Percentiles rank a stretch among this genome's conserved stretches.
phyloP scores from a whole-genome alignment of 1,284 basidiomycete genomes.

The Moniliophthora roreri region DNA sequence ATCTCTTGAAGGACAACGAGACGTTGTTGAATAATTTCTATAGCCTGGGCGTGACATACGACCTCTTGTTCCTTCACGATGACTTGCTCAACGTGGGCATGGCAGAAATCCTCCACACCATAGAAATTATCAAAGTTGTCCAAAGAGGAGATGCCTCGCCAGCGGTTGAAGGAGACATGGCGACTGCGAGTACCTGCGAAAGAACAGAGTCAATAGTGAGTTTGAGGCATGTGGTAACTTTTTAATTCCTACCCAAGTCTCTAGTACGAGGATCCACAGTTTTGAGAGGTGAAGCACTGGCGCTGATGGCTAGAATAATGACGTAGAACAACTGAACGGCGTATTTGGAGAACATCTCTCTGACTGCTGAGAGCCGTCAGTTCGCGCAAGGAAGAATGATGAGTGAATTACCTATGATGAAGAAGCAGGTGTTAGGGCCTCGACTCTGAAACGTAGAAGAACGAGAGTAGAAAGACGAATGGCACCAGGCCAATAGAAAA shows the following conservation, averaged over 20 bases:
- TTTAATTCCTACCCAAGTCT: slow-evolving; percentile 1
- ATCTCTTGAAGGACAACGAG: slow-evolving; percentile 41
- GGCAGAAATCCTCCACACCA: slow-evolving; percentile 9
- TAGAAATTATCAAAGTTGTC: slow-evolving; percentile 18
- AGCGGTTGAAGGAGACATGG: slow-evolving; percentile 12
- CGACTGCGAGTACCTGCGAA: slow-evolving; percentile 1
- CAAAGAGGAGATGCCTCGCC: slow-evolving; percentile 12
- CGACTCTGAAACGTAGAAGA: no score
- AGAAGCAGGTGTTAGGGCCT: background rate
- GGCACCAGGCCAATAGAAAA: no score
- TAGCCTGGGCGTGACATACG: slow-evolving; percentile 35
- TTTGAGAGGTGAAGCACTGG: slow-evolving; percentile 2
- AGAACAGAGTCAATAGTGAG: background rate
- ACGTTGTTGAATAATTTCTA: slow-evolving; percentile 40
- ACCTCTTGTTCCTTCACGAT: slow-evolving; percentile 23
- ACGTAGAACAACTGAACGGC: slow-evolving; percentile 7
- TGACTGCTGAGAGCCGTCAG: background rate
- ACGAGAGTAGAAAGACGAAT: background rate
- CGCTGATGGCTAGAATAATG: slow-evolving; percentile 6
- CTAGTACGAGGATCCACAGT: background rate
- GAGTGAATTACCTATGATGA: background rate
- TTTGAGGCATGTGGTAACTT: background rate
- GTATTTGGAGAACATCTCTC: slow-evolving; percentile 14
- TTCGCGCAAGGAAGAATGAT: background rate
- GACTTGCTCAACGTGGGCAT: slow-evolving; percentile 5